Evolutionary conservation across 345 rosid species (phyloP), one percentile per base, ranked within the genome.

Genomic region (Brassica cretica): DNA sequence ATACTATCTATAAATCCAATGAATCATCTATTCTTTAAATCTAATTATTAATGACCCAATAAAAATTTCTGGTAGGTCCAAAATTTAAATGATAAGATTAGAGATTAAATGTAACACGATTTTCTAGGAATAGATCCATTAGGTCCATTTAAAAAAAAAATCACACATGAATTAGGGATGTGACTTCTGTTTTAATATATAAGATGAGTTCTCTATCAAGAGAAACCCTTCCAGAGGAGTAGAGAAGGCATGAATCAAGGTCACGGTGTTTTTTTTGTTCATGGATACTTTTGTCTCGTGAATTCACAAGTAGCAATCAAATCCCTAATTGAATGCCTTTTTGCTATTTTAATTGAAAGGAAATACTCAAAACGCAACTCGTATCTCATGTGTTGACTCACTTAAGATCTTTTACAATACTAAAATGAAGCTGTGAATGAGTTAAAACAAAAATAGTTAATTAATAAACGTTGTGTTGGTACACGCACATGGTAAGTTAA

Each of bases 401-500:
- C 72, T 64, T 64, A 2, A 64, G 76, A 75, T 70, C 70, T 73
- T 16, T 2, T 53, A 16, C 21, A 35, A 55, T 74, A 62, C 29
- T 64, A 39, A 73, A 69, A 51, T 53, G n/a, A 46, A 61, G 62
- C 33, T 44, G 59, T 21, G 58, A 39, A 72, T 12, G 82, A 79
- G 78, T 73, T 74, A 51, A 79, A 73, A 68, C 59, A 53, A 5
- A 73, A 67, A 46, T 41, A 15, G 14, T 68, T 73, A 73, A 35
- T 37, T 79, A 74, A 74, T 68, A 64, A 80, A 76, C 62, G 76
- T 39, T 70, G 64, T 49, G 76, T 80, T 44, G 83, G 79, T 74
- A 71, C 41, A 39, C 70, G 76, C 83, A 80, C 80, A 80, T 80
- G 83, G 58, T 66, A 65, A 65, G 80, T 75, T 80, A 71, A 75